Conservation (phyloP, 2,329 filamentous ascomycete species). For the Aureobasidium leucospermi region DNA sequence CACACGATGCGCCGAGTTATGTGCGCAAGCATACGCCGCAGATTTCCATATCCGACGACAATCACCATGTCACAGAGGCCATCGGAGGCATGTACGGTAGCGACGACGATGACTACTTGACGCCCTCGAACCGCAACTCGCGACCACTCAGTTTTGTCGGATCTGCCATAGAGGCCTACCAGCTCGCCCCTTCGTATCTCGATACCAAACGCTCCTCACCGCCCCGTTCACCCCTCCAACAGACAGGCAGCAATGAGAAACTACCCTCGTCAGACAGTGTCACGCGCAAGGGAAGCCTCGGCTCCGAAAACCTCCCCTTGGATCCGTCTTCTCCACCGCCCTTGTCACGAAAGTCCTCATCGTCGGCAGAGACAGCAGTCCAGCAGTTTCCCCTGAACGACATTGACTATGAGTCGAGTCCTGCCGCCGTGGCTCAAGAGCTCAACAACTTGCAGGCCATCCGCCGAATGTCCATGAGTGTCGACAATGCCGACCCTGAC, state of each 20-base stretch:
- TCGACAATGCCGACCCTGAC: conserved; percentile 63
- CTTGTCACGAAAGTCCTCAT: conserved; percentile 28
- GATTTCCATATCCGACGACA: conserved; percentile 74
- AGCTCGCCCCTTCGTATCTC: conserved; percentile 22
- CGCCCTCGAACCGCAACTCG: conserved; percentile 42
- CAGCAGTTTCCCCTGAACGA: conserved; percentile 63
- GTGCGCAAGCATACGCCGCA: conserved; percentile 51
- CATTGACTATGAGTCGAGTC: conserved; percentile 82
- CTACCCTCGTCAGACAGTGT: conserved; percentile 16
- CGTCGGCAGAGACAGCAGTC: conserved; percentile 29
- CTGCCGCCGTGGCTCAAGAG: conserved; percentile 84
- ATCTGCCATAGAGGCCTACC: conserved; percentile 44
- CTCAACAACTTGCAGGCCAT: conserved; percentile 86
- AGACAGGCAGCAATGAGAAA: conserved; percentile 29
- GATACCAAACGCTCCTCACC: conserved; percentile 19
- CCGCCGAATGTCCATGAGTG: conserved; percentile 90
- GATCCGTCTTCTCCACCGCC: conserved; percentile 29
- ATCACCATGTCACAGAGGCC: conserved; percentile 88
- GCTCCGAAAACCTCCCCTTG: conserved; percentile 14
- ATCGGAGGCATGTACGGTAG: conserved; percentile 81
- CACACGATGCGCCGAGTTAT: conserved; percentile 33
- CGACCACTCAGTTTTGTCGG: conserved; percentile 71
- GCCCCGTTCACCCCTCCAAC: conserved; percentile 22
- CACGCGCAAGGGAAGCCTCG: conserved; percentile 14
- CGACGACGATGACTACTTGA: conserved; percentile 38